Evolutionary conservation across 1,284 basidiomycete genomes (phyloP).

Genomic region (Ceratobasidium theobromae): DNA sequence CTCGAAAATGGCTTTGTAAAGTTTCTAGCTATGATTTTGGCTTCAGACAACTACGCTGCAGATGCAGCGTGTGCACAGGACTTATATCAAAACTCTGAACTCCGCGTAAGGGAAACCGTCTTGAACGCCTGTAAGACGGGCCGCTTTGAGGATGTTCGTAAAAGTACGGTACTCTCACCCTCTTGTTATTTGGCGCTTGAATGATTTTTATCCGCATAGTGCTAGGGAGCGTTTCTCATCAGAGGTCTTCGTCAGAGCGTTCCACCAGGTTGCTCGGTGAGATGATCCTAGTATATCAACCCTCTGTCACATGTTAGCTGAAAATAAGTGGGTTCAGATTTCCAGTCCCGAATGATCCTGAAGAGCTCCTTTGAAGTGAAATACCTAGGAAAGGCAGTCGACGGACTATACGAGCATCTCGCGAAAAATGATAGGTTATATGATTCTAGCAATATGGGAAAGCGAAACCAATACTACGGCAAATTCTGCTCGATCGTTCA

Average conservation of each 20-base stretch:
- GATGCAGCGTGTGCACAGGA: not conserved
- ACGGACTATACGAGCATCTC: not conserved
- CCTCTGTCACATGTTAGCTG: not conserved
- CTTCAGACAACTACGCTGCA: not conserved
- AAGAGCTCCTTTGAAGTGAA: not conserved
- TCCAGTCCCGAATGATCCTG: not conserved
- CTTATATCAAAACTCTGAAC: not conserved
- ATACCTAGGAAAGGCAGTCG: not conserved
- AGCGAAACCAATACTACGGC: too few relatives aligned
- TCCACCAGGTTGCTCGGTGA: too few relatives aligned
- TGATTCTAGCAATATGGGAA: not conserved
- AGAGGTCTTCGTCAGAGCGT: too few relatives aligned
- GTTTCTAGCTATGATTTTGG: not conserved
- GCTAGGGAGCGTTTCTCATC: too few relatives aligned
- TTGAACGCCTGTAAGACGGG: not conserved
- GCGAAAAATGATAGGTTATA: not conserved
- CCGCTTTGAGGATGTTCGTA: not conserved
- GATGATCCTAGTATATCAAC: too few relatives aligned
- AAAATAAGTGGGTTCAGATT: not conserved
- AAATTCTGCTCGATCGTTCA: constrained; percentile 18
- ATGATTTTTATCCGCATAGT: not conserved
- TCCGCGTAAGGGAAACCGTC: not conserved
- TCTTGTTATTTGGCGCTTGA: not conserved
- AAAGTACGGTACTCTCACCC: not conserved
- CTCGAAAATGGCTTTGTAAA: not conserved